Evolutionary conservation across 2,329 filamentous ascomycete genomes (phyloP).

Genomic region (Elsinoe fawcettii): DNA sequence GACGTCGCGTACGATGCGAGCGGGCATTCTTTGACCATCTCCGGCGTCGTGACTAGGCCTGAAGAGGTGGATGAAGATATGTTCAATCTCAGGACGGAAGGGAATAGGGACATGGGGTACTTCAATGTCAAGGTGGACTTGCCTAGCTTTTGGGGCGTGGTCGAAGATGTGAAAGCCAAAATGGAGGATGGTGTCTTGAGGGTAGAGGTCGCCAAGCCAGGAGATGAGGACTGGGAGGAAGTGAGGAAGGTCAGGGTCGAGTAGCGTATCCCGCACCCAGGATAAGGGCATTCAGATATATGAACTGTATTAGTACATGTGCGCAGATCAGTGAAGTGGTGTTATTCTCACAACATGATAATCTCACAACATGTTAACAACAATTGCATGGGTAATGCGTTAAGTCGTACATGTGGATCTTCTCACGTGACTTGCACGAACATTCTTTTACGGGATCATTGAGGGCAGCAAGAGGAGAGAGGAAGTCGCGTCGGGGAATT

Average conservation of each 20-base stretch:
- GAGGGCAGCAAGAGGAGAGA: too few relatives aligned
- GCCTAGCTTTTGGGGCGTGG: constrained; percentile 40
- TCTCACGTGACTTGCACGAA: too few relatives aligned
- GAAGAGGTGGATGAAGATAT: constrained; percentile 60
- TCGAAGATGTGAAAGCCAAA: constrained; percentile 61
- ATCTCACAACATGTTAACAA: too few relatives aligned
- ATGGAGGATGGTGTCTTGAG: constrained; percentile 71
- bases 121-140: constrained; percentile 66
- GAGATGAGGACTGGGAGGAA: constrained; percentile 56
- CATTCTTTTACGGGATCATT: too few relatives aligned
- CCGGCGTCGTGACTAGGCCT: constrained; percentile 65
- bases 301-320: too few relatives aligned
- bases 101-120: constrained; percentile 63
- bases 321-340: too few relatives aligned
- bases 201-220: constrained; percentile 68
- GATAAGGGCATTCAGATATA: too few relatives aligned
- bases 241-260: constrained; percentile 47
- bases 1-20: constrained; percentile 69
- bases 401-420: too few relatives aligned
- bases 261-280: constrained; percentile 24
- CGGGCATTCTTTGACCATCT: constrained; percentile 55
- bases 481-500: too few relatives aligned
- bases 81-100: constrained; percentile 53
- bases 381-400: too few relatives aligned
- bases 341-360: too few relatives aligned